These are phyloP conservation scores for Lodderomyces beijingensis DNA, from an alignment of 1,139 yeast genomes.

Conservation along the genomic window DNA sequence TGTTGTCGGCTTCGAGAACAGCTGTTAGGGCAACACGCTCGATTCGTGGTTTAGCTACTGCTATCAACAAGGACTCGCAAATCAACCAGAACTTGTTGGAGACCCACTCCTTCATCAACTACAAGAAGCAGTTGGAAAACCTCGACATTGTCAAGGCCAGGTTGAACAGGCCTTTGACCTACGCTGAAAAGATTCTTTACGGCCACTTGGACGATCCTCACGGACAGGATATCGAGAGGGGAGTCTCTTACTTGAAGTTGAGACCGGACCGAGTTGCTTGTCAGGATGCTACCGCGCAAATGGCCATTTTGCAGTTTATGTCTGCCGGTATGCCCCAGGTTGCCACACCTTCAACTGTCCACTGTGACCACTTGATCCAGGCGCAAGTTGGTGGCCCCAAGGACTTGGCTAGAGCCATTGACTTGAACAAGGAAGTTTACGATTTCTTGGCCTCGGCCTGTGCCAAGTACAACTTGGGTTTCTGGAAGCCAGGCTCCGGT, in stretches of 20 bases:
- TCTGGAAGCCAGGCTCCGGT: slow-evolving; percentile 99
- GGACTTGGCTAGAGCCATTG: slow-evolving; percentile 92
- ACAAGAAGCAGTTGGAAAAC: slow-evolving; percentile 77
- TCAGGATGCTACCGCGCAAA: slow-evolving; percentile 99
- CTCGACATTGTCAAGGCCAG: slow-evolving; percentile 83
- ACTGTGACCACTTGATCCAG: slow-evolving; percentile 98
- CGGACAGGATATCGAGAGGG: slow-evolving; percentile 92
- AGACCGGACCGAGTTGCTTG: slow-evolving; percentile 99
- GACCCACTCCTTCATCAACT: slow-evolving; percentile 72
- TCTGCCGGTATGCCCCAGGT: slow-evolving; percentile 93
- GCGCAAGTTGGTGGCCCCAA: slow-evolving; percentile 92
- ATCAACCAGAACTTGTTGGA: slow-evolving; percentile 92
- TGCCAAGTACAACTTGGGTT: slow-evolving; percentile 97
- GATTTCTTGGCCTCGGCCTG: slow-evolving; percentile 92
- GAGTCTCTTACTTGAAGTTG: slow-evolving; percentile 91
- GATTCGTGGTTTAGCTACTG: slow-evolving; percentile 72
- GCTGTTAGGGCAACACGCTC: slow-evolving; percentile 31
- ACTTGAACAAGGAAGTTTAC: slow-evolving; percentile 92
- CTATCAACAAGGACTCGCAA: slow-evolving; percentile 83
- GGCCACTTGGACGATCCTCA: slow-evolving; percentile 97
- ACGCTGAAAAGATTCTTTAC: slow-evolving; percentile 94
- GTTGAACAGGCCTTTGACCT: slow-evolving; percentile 90
- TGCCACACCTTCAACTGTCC: slow-evolving; percentile 96
- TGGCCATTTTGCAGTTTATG: slow-evolving; percentile 98
- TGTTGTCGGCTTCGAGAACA: slow-evolving; percentile 42